Base-by-base conservation (phyloP, 495 filamentous ascomycete genomes). In the Podospora fimiseda region DNA sequence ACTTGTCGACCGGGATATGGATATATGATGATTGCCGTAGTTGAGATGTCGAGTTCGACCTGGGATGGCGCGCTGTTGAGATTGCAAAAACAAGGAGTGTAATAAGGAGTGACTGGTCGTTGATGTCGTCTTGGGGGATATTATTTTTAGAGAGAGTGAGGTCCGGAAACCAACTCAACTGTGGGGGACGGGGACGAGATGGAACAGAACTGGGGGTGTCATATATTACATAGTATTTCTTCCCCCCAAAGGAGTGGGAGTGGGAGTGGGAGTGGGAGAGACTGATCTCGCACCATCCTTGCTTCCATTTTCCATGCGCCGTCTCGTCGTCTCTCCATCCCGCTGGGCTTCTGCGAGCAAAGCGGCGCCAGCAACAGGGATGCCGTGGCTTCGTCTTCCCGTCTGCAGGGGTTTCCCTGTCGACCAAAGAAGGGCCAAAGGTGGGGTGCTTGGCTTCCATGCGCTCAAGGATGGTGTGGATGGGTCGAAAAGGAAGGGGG, bases 151-250 rank as follows among this genome's bases (percentile, higher is more conserved):
- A 38, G 44, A 57, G 19, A n/a, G 39, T 42, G 20, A 52, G 41
- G 39, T 36, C 22, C 45, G 15, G 11, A 21, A 44, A 36, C 36
- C 36, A 27, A 48, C 37, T 24, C 33, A 47, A 50, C 23, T 39
- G 47, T 39, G 37, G 47, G 50, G 56, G 45, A 48, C 23, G 56
- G 56, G 48, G 21, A 42, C 30, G 53, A 21, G 48, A 46, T n/a
- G n/a, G 27, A 33, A 11, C 33, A 48, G 56, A 27, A 14, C 56
- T 33, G 22, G 51, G 50, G 51, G 33, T 50, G 9, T 47, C 56
- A 54, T 58, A 58, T 58, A 58, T 58, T 58, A 54, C 53, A 58
- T 58, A 58, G 53, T 54, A 47, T 30, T 30, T 47, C 21, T 33
- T n/a, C 39, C 39, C 39, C 39, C 39, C 13, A 21, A 24, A 24